Conservation (phyloP, 352 stramenopile genomes). For the Globisporangium viniferum region DNA sequence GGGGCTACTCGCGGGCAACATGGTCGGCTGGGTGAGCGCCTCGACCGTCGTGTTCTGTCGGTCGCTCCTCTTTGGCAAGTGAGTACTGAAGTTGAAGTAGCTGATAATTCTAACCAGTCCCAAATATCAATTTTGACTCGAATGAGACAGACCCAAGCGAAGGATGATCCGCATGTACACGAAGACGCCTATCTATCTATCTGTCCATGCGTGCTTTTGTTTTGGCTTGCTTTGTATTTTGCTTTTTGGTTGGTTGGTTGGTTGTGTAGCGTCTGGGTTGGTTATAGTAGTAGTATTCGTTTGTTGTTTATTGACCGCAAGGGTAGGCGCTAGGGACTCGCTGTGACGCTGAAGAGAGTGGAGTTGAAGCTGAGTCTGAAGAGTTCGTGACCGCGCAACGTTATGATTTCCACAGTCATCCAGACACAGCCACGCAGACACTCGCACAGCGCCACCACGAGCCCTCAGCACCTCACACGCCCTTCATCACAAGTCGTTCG, state of each 20-base stretch:
- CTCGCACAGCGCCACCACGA: background rate
- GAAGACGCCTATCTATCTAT: constrained; percentile 4
- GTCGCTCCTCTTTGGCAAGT: constrained; percentile 41
- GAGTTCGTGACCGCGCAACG: background rate
- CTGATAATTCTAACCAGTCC: background rate
- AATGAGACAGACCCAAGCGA: background rate
- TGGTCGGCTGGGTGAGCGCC: constrained; percentile 54
- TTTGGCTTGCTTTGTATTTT: background rate
- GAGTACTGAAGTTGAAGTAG: background rate
- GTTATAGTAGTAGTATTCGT: constrained; percentile 12
- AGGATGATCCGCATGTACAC: background rate
- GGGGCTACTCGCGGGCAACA: constrained; percentile 54
- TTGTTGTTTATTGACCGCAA: constrained; percentile 10
- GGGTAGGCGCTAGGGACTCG: background rate
- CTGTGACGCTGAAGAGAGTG: background rate
- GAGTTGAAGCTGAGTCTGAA: background rate
- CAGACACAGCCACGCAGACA: background rate
- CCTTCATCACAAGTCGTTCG: background rate
- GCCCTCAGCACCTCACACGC: background rate
- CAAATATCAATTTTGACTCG: background rate
- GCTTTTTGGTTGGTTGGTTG: background rate
- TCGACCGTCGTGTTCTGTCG: constrained; percentile 57
- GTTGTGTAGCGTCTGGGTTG: background rate
- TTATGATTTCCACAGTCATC: constrained; percentile 2
- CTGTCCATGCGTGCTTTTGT: background rate